Evolutionary conservation across 352 stramenopile species (phyloP), one percentile per base, ranked within the genome.

Genomic region (Globisporangium paroecandrum): DNA sequence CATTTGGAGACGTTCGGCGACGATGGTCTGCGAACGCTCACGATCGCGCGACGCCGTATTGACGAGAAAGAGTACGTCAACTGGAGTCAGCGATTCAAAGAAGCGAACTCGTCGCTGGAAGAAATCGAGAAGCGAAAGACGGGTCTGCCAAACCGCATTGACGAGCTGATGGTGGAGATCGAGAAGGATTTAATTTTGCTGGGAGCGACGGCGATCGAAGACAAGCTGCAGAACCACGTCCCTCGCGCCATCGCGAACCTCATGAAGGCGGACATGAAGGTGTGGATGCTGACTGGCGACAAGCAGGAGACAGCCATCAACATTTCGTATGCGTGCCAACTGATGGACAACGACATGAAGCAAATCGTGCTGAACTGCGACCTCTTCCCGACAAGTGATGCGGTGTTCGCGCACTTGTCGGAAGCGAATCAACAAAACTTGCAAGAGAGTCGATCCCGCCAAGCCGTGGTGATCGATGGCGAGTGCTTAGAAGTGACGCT

Each of bases 261-360:
- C 2, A 90, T 91, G 69, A 75, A 73, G 13, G 93, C 89, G 0
- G 89, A 90, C 25, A 97, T 98, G 69, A 92, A 95, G 51, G 77
- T 98, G 24, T 98, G 93, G 90, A 95, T 98, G 75, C 85, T 98
- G 20, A 98, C 94, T 10, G 93, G 93, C 36, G 94, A 98, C 76
- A 98, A 98, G 72, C 72, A 94, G 49, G 94, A 98, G 70, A 98
- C 94, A 3, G 94, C 94, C 22, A 97, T 98, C 68, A 98, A 98
- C 74, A 98, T 98, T 69, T 91, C 83, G 36, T 97, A 96, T 64
- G 88, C 90, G 6, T 97, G 88, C 59, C 83, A 93, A 57, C 76
- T 98, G 12, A 84, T 98, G 68, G 77, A 89, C 69, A 92, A 91
- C 63, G 81, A 92, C 47, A 98, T 96, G 73, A 82, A 90, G 58